phyloP scores from a whole-genome alignment of 1,139 yeast genomes.

The Pichia cactophila region DNA sequence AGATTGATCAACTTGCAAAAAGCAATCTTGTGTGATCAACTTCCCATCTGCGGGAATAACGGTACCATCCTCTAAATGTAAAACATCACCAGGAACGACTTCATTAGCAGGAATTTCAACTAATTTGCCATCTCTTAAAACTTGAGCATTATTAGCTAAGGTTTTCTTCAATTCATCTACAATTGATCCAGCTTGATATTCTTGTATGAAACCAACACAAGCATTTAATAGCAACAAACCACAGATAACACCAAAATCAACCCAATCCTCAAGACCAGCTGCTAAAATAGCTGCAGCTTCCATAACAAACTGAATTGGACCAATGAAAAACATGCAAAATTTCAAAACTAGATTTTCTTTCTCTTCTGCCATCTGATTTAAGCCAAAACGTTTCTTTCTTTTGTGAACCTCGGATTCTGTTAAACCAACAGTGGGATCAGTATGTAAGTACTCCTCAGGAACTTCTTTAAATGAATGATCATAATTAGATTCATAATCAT shows the following conservation, averaged over 20 bases:
- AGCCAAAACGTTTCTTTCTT: slow-evolving; percentile 91
- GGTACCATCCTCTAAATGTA: slow-evolving; percentile 38
- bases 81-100: slow-evolving; percentile 43
- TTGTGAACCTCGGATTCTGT: slow-evolving; percentile 70
- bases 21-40: slow-evolving; percentile 24
- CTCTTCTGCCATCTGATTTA: slow-evolving; percentile 93
- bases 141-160: slow-evolving; percentile 80
- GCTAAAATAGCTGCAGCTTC: slow-evolving; percentile 97
- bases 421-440: slow-evolving; percentile 80
- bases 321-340: slow-evolving; percentile 88
- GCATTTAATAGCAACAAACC: slow-evolving; percentile 86
- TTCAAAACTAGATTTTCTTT: slow-evolving; percentile 75
- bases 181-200: slow-evolving; percentile 94
- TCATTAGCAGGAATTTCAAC: slow-evolving; percentile 1
- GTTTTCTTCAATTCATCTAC: slow-evolving; percentile 93
- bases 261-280: slow-evolving; percentile 98
- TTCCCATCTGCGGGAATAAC: slow-evolving; percentile 47
- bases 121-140: slow-evolving; percentile 2
- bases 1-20: slow-evolving; percentile 38
- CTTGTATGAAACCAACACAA: slow-evolving; percentile 93
- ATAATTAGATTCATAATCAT: slow-evolving; percentile 46
- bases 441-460: slow-evolving; percentile 83
- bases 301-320: slow-evolving; percentile 99
- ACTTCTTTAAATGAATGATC: slow-evolving; percentile 59
- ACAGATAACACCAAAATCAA: slow-evolving; percentile 96